Evolutionary conservation across 495 filamentous ascomycete genomes (phyloP).

Genomic region (Xylaria sp.): DNA sequence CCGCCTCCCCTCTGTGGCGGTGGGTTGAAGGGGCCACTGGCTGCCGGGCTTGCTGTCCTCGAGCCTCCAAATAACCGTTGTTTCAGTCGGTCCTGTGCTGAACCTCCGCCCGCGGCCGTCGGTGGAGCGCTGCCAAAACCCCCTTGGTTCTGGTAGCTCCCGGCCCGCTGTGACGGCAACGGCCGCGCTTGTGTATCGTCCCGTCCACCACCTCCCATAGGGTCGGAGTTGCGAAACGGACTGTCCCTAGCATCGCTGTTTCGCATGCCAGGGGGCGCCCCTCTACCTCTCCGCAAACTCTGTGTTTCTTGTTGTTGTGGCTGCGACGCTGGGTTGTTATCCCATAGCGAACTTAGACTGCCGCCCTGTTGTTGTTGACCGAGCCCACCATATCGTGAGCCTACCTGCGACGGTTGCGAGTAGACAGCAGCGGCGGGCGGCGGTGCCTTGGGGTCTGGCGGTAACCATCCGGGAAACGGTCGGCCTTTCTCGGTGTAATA

Average conservation of each 20-base stretch:
- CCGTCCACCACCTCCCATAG: conserved; percentile 33
- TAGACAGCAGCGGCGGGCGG: conserved; percentile 60
- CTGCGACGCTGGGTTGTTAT: conserved; percentile 57
- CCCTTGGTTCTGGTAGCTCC: conserved; percentile 68
- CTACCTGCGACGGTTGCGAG: conserved; percentile 57
- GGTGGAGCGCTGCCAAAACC: conserved; percentile 41
- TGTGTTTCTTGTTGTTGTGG: conserved; percentile 56
- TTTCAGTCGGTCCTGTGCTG: conserved; percentile 58
- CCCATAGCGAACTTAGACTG: conserved; percentile 84
- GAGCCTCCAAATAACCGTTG: conserved; percentile 58
- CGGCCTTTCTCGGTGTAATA: conserved; percentile 92
- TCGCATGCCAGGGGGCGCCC: conserved; percentile 38
- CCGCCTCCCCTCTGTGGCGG: conserved; percentile 45
- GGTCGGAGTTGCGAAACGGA: conserved; percentile 46
- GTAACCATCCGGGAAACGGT: conserved; percentile 87
- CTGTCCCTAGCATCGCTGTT: conserved; percentile 40
- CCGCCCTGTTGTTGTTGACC: conserved; percentile 44
- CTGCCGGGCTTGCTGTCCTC: conserved; percentile 50
- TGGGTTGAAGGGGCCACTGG: conserved; percentile 46
- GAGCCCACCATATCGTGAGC: conserved; percentile 58
- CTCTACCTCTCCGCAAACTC: conserved; percentile 60
- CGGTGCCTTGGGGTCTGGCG: conserved; percentile 78
- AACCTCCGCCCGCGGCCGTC: conserved; percentile 40
- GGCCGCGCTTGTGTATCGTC: conserved; percentile 60
- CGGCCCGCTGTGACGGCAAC: conserved; percentile 72